Evolutionary conservation across 352 stramenopile species (phyloP).

Genomic region (Peronospora tabacina): DNA sequence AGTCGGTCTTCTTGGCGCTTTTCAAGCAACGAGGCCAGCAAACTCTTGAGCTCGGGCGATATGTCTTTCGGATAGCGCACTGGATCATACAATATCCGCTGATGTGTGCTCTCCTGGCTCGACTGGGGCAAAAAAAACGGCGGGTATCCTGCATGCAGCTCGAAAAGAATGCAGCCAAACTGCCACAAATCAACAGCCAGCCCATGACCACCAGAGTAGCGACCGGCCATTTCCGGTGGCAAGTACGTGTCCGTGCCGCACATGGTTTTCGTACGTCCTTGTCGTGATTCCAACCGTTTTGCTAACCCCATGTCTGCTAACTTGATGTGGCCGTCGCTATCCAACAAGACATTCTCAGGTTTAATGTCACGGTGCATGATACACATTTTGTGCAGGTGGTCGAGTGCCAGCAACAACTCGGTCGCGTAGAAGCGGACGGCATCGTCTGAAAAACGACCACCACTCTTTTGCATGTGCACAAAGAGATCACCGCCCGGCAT

Average conservation of each 20-base stretch:
- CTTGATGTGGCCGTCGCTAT: constrained; percentile 85
- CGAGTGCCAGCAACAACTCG: constrained; percentile 67
- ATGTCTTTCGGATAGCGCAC: constrained; percentile 84
- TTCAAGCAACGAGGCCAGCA: constrained; percentile 62
- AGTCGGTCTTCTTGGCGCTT: constrained; percentile 81
- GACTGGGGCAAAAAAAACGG: constrained; percentile 90
- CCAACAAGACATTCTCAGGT: constrained; percentile 88
- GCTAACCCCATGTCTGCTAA: constrained; percentile 89
- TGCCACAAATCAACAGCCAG: constrained; percentile 91
- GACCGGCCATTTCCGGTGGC: constrained; percentile 83
- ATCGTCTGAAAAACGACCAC: constrained; percentile 68
- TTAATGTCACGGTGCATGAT: constrained; percentile 92
- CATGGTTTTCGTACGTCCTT: constrained; percentile 81
- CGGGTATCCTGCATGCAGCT: constrained; percentile 87
- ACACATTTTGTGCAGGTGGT: constrained; percentile 89
- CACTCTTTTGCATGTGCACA: constrained; percentile 82
- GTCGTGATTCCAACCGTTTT: constrained; percentile 72
- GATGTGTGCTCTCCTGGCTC: constrained; percentile 83
- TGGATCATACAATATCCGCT: constrained; percentile 84
- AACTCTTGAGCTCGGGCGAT: constrained; percentile 61
- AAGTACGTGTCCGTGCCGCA: constrained; percentile 88
- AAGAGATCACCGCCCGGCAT: constrained; percentile 96
- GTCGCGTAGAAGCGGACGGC: constrained; percentile 81
- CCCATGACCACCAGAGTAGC: constrained; percentile 70
- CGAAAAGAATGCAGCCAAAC: constrained; percentile 90